Evolutionary conservation across 2,329 filamentous ascomycete genomes (phyloP), one percentile per base, ranked within the genome.

Genomic region (Arthroderma sp.): DNA sequence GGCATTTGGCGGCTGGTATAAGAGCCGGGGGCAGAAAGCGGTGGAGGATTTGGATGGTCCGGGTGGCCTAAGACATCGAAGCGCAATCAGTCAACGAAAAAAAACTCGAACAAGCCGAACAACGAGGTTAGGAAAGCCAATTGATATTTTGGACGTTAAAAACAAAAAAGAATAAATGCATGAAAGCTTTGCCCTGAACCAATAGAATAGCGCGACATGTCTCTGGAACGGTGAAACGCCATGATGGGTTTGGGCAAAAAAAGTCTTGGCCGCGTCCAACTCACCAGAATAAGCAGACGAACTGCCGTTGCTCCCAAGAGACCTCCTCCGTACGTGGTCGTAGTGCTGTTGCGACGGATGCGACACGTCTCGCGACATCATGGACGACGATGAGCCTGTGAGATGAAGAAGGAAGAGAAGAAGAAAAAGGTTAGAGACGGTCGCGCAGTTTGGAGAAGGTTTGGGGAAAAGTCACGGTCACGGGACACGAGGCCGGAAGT

Each of bases 1-100:
- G 66, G 69, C 69, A 73, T 73, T 49, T 66, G 65, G 45, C 66
- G 66, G 51, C 50, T 57, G 33, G 56, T 57, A 51, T 66, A 61
- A 4, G 62, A 47, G 32, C 56, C 48, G 29, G 58, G 51, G 36
- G 61, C 55, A 45, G 63, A 59, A 42, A 56, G 45, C 36, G 56
- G 49, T 61, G 57, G 53, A 54, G 54, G 32, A 53, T 55, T 34
- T 40, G 42, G 44, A 39, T 50, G 50, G 38, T 52, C 50, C 29
- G 40, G 40, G 37, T 50, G 50, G 9, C 48, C 50, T 49, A 34
- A 39, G n/a, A 30, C 15, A 38, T 22, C 15, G 37, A 33, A 36
- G 38, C 31, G 32, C 10, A 36, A 27, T 32, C 40, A 45, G 15
- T 29, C 37, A n/a, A 22, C 28, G 29, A 22, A 22, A 22, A 22